Percentiles rank a stretch among this genome's conserved stretches.
phyloP scores from a whole-genome alignment of 768 basidiomycete species.

The Mrakia frigida region DNA sequence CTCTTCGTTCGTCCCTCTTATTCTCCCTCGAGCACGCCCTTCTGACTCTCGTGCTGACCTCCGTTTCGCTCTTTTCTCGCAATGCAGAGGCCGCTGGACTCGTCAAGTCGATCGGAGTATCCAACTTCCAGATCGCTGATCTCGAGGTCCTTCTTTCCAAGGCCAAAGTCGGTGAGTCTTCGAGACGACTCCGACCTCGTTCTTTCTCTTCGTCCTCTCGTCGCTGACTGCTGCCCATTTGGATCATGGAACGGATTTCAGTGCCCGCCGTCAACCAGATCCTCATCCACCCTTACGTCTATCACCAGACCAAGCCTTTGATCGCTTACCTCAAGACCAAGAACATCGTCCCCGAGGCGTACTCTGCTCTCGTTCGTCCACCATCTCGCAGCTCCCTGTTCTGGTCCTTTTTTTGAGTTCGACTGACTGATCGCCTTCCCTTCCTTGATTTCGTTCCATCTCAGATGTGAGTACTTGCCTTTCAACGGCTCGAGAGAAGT shows the following conservation, averaged over 20 bases:
- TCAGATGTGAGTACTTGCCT: conserved; percentile 2
- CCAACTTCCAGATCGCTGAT: conserved; percentile 57
- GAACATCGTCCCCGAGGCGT: conserved; percentile 62
- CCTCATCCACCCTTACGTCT: conserved; percentile 68
- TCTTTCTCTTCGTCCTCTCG: background rate
- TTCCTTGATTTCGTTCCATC: background rate
- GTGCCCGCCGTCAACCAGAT: conserved; percentile 66
- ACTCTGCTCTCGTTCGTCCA: conserved; percentile 60
- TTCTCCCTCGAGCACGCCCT: conserved; percentile 55
- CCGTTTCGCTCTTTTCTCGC: background rate
- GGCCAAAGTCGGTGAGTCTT: conserved; percentile 48
- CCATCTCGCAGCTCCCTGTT: background rate
- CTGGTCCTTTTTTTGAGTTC: background rate
- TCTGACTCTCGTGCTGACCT: background rate
- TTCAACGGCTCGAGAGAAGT: background rate
- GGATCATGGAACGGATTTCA: background rate
- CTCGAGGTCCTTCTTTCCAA: conserved; percentile 53
- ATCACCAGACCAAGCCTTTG: conserved; percentile 56
- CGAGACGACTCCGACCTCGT: background rate
- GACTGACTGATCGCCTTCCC: no score
- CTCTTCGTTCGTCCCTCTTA: conserved; percentile 54
- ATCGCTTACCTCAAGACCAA: conserved; percentile 55
- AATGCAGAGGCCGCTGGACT: conserved; percentile 29
- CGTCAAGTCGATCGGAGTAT: conserved; percentile 55
- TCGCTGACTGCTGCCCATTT: background rate